A percentile compares a stretch with the other conserved stretches of the same genome.
Evolutionary conservation across 495 filamentous ascomycete genomes (phyloP).

Genomic region (Margaritispora aquatica): DNA sequence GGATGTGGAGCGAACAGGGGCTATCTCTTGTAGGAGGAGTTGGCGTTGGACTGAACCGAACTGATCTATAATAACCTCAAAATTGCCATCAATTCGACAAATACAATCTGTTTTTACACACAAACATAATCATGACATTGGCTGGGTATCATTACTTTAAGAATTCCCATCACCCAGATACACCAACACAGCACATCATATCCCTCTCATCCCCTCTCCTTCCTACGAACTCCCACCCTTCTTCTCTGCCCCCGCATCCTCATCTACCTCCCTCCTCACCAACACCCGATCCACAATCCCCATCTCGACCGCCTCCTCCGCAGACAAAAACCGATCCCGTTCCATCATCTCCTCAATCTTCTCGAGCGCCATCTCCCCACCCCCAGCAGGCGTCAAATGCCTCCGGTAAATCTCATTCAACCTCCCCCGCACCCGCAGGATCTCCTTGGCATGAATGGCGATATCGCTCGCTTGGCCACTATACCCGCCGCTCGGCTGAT

Average conservation of each 20-base stretch:
- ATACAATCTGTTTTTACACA: too few relatives aligned
- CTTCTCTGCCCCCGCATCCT: constrained; percentile 17
- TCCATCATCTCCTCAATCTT: constrained; percentile 95
- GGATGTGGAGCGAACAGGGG: too few relatives aligned
- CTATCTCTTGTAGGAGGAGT: too few relatives aligned
- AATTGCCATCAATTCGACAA: too few relatives aligned
- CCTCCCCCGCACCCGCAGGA: constrained; percentile 75
- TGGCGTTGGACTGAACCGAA: too few relatives aligned
- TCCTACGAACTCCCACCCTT: too few relatives aligned
- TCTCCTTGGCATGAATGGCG: constrained; percentile 95
- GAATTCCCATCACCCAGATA: too few relatives aligned
- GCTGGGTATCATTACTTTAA: too few relatives aligned
- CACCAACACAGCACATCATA: too few relatives aligned
- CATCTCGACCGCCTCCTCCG: constrained; percentile 78
- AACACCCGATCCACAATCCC: constrained; percentile 91
- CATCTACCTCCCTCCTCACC: constrained; percentile 36
- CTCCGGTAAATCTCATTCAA: constrained; percentile 84
- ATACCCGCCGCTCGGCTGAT: constrained; percentile 90
- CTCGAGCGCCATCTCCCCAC: constrained; percentile 50
- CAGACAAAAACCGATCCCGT: constrained; percentile 88
- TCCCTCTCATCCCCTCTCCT: background rate
- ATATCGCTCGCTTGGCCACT: constrained; percentile 88
- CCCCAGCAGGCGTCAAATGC: constrained; percentile 46
- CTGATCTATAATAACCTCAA: too few relatives aligned
- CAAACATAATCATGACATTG: too few relatives aligned